Percentiles rank a stretch among this genome's conserved stretches.
Evolutionary conservation across 768 basidiomycete species (phyloP).

Genomic region (Lyophyllum decastes): DNA sequence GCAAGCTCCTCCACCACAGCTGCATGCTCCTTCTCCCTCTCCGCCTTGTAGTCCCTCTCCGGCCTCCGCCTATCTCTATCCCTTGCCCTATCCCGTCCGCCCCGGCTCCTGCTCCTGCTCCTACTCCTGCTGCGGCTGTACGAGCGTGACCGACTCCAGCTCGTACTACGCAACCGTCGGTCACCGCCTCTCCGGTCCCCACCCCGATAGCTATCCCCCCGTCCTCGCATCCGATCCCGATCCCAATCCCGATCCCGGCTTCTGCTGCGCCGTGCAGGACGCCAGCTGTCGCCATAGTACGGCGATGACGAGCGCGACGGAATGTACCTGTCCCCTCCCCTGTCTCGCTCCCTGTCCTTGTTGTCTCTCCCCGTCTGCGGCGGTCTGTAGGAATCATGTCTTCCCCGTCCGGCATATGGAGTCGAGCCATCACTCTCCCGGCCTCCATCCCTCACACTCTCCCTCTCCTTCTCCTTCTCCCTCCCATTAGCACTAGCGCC

Average conservation of each 20-base stretch:
- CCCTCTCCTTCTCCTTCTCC: constrained; percentile 3
- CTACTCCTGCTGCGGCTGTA: constrained; percentile 6
- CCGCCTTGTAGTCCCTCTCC: constrained; percentile 21
- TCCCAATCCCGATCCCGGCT: constrained; percentile 5
- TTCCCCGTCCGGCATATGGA: neutral
- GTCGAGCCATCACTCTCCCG: constrained; percentile 7
- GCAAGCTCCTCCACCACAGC: constrained; percentile 52
- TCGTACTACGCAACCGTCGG: constrained; percentile 24
- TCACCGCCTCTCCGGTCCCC: constrained; percentile 19
- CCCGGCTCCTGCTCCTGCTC: constrained; percentile 7
- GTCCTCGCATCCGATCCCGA: constrained; percentile 18
- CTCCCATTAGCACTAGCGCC: constrained; percentile 14
- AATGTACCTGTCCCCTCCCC: constrained; percentile 9
- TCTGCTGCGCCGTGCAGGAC: constrained; percentile 25
- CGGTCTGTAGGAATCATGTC: neutral
- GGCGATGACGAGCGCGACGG: constrained; percentile 1
- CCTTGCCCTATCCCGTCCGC: constrained; percentile 9
- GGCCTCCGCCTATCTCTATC: constrained; percentile 17
- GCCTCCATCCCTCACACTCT: neutral
- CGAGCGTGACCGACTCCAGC: neutral
- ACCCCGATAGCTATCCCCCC: constrained; percentile 15
- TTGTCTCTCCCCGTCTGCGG: neutral
- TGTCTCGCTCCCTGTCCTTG: neutral
- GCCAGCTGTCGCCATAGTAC: constrained; percentile 17
- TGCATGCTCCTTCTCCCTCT: constrained; percentile 36